Evolutionary conservation across 2,329 filamentous ascomycete genomes (phyloP).

Genomic region (Dactylellina sp.): DNA sequence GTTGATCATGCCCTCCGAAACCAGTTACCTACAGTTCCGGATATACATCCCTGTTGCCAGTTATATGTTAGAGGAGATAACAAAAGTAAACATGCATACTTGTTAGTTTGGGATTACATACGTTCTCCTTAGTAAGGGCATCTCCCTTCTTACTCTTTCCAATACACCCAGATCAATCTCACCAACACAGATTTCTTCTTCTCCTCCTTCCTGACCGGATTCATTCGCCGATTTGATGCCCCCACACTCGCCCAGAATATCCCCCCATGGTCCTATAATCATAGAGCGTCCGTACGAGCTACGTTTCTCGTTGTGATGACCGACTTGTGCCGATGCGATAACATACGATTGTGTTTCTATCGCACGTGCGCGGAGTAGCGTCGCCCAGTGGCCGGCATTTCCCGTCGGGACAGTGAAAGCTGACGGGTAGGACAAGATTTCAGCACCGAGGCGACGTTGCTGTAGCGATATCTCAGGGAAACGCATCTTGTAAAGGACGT

Average conservation of each 20-base stretch:
- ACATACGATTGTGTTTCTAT: conserved; percentile 92
- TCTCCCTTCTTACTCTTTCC: conserved; percentile 68
- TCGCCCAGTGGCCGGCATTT: conserved; percentile 81
- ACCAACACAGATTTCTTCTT: conserved; percentile 69
- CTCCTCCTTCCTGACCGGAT: conserved; percentile 58
- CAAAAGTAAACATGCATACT: neutral
- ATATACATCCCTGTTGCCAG: conserved; percentile 64
- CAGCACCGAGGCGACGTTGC: conserved; percentile 74
- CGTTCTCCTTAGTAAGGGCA: conserved; percentile 71
- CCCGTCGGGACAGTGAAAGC: conserved; percentile 92
- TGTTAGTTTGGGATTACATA: conserved; percentile 49
- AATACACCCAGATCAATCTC: conserved; percentile 68
- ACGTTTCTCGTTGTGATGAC: conserved; percentile 78
- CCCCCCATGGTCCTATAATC: conserved; percentile 88
- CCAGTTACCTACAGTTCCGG: conserved; percentile 63
- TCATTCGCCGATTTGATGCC: conserved; percentile 62
- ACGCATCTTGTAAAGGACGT: conserved; percentile 68
- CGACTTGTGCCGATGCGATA: conserved; percentile 84
- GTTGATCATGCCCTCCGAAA: too few relatives aligned
- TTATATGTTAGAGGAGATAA: neutral
- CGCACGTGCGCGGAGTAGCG: conserved; percentile 80
- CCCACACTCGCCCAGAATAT: conserved; percentile 75
- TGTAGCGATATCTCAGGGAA: conserved; percentile 81
- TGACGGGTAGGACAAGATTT: conserved; percentile 86
- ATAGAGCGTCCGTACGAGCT: conserved; percentile 87